A percentile compares a stretch with the other conserved stretches of the same genome.
Evolutionary conservation across 2,329 filamentous ascomycete species (phyloP).

Genomic region (Macrophomina pseudophaseolina): DNA sequence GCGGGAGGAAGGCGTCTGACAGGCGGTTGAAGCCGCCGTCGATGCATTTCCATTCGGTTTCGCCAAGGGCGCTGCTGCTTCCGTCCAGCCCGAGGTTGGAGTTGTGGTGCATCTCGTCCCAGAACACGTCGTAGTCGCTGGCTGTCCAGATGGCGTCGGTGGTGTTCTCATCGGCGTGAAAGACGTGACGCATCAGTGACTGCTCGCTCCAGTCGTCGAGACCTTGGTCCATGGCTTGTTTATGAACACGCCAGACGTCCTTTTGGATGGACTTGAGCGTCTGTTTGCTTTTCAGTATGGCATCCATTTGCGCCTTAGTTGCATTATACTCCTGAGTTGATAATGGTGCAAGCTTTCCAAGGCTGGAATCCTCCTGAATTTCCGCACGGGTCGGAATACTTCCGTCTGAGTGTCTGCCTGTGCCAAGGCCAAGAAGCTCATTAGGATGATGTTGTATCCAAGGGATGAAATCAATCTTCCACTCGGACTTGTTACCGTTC

Average conservation of each 20-base stretch:
- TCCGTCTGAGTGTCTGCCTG: conserved; percentile 6
- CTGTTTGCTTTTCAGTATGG: not conserved
- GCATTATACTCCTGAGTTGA: not conserved
- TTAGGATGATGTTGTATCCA: conserved; percentile 19
- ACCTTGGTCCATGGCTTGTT: conserved; percentile 4
- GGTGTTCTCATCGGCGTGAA: conserved; percentile 9
- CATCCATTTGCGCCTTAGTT: conserved; percentile 15
- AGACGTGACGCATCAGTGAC: conserved; percentile 5
- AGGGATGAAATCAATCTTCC: conserved; percentile 12
- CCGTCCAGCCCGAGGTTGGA: conserved; percentile 17
- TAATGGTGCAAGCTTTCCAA: conserved; percentile 1
- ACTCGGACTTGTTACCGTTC: conserved; percentile 8
- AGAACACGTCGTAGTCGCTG: conserved; percentile 19
- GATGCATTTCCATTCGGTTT: conserved; percentile 12
- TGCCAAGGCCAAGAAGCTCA: conserved; percentile 11
- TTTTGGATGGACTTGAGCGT: conserved; percentile 4
- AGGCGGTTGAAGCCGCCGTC: conserved; percentile 16
- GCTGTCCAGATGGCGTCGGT: conserved; percentile 20
- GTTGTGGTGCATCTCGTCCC: conserved; percentile 19
- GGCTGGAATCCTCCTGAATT: not conserved
- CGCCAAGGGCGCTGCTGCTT: not conserved
- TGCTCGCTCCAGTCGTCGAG: conserved; percentile 18
- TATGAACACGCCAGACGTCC: conserved; percentile 6
- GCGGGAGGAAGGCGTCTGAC: conserved; percentile 7
- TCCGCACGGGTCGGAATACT: conserved; percentile 14